Base-by-base conservation (phyloP, 106 monocot species). In the Alisma plantagoaquatica region DNA sequence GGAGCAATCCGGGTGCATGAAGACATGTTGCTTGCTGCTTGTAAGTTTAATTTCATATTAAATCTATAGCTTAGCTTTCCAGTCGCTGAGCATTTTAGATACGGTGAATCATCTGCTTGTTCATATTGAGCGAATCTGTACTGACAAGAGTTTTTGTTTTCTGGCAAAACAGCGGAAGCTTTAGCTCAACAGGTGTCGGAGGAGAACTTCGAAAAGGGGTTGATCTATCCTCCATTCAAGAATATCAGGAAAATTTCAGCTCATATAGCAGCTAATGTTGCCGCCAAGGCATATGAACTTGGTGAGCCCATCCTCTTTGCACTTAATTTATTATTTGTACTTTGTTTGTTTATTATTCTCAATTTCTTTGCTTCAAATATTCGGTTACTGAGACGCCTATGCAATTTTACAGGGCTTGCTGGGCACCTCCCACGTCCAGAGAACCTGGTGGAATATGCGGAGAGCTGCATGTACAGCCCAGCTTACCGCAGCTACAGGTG, bases 401-500 rank as follows among this genome's bases (percentile, higher is more conserved):
- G 52, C n/a, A 15, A 23, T 15, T 23, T 52, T 33, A 14, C 33
- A 91, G 91, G 91, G 30, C 29, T 91, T 57, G 84, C 91, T 43
- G 76, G 67, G 23, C 77, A 49, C 28, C 77, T 84, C 17, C 91
- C 91, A 47, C 84, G 77, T 4, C 85, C 85, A 2, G 60, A 61
- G 5, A 42, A 85, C 61, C 56, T 91, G 21, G 81, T 91, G 57
- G 66, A 81, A 46, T 81, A 77, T 46, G 91, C 91, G 12, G 80
- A 81, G 73, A 91, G 81, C 49, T 91, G 91, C 67, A 91, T 91
- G 91, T 91, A 91, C 72, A 77, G 61, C 31, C 85, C 84, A 1
- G 18, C 60, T 8, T 91, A 91, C 56, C 91, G 77, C 31, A 62
- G n/a, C 14, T 85, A 91, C 54, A 65, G 84, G 23, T 91, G 61